Evolutionary conservation across 139 green algal species (phyloP).

Genomic region (Asterochloris sp.): DNA sequence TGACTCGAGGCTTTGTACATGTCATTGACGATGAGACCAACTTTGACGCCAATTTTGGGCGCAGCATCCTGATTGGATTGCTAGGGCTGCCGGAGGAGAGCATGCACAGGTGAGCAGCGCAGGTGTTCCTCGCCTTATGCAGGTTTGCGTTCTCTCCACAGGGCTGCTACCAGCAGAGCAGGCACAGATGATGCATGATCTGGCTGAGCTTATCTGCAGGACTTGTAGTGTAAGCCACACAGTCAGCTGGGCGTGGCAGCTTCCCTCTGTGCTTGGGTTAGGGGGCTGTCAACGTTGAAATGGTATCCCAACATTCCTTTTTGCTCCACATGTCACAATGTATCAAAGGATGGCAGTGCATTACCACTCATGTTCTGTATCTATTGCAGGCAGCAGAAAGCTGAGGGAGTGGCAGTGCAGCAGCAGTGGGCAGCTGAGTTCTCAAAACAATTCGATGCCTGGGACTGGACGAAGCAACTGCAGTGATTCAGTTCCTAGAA

Average conservation of each 20-base stretch:
- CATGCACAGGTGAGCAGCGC: slow-evolving; percentile 45
- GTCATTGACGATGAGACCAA: slow-evolving; percentile 91
- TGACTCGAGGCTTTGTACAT: slow-evolving; percentile 78
- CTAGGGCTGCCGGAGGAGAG: slow-evolving; percentile 76
- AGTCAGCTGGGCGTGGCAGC: neutral
- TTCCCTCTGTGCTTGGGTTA: neutral
- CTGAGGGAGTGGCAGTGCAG: slow-evolving; percentile 43
- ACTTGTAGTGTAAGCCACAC: neutral
- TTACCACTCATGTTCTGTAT: neutral
- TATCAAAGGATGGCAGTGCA: neutral
- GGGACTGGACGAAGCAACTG: slow-evolving; percentile 81
- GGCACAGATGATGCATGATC: neutral
- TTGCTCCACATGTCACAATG: neutral
- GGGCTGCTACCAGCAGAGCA: neutral
- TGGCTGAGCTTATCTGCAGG: neutral
- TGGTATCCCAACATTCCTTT: neutral
- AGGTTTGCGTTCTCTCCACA: neutral
- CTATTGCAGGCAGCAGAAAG: slow-evolving; percentile 21
- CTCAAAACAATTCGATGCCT: slow-evolving; percentile 59
- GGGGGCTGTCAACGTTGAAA: neutral
- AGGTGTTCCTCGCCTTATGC: neutral
- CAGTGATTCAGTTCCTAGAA: no score
- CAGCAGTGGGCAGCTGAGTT: slow-evolving; percentile 71
- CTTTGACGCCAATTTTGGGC: slow-evolving; percentile 75
- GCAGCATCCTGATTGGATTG: slow-evolving; percentile 79